Conservation (phyloP, 192 early-diverging fungal species). For the Podila minutissima region DNA sequence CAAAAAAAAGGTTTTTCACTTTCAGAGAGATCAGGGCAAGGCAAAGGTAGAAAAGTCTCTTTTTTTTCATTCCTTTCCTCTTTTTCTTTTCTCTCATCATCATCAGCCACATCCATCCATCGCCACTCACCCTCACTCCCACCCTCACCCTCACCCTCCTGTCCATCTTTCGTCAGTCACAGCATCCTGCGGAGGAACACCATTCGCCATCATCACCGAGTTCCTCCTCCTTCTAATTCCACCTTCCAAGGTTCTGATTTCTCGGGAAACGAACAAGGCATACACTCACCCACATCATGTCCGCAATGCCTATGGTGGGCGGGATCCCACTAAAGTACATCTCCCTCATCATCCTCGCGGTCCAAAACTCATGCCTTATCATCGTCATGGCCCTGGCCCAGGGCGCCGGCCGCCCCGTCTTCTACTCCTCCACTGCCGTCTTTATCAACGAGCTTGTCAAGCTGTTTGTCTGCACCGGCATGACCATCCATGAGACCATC, state of each 20-base stretch:
- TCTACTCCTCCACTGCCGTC: conserved; percentile 94
- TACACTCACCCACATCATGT: conserved; percentile 12
- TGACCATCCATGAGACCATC: conserved; percentile 48
- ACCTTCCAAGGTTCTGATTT: background rate
- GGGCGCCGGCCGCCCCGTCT: conserved; percentile 35
- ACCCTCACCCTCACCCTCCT: background rate
- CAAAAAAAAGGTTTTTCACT: too few species aligned
- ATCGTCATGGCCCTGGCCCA: conserved; percentile 80
- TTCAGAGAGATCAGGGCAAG: too few species aligned
- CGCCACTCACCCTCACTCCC: background rate
- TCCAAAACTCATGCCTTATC: conserved; percentile 89
- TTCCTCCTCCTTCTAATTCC: background rate
- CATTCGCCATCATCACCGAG: too few species aligned
- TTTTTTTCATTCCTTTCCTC: background rate
- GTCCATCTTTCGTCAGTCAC: background rate
- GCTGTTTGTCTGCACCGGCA: conserved; percentile 64
- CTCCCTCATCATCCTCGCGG: conserved; percentile 83
- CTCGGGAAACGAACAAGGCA: background rate
- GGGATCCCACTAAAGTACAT: conserved; percentile 87
- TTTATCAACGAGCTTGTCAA: conserved; percentile 89
- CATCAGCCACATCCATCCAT: background rate
- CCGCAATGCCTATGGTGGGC: conserved; percentile 38
- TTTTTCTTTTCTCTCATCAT: background rate
- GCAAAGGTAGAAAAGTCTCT: too few species aligned
- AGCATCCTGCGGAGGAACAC: background rate